Evolutionary conservation across 805 yeast species (phyloP), one percentile per base, ranked within the genome.

Genomic region (Komagataella kurtzmanii): DNA sequence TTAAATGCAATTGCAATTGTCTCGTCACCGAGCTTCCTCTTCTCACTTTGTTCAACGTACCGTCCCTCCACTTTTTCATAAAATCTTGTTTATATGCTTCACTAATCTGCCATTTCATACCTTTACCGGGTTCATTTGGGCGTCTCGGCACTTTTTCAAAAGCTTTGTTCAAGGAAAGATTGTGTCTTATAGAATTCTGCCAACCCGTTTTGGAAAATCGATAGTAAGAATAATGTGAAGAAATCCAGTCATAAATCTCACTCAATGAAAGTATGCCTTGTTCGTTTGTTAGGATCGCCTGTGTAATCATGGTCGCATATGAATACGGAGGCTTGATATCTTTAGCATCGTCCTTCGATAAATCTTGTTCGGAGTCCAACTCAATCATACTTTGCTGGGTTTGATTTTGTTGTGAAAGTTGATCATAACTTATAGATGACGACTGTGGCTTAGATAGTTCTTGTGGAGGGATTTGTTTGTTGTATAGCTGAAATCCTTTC

Each of bases 71-170:
- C 69, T 89, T 87, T 58, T 76, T 78, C 63, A 90, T 67, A 60
- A 90, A 90, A 57, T 93, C 99, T 47, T 81, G 82, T 60, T 85
- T 83, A 65, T 85, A 91, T 49, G 81, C 71, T 45, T 88, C 93
- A 56, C 89, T 81, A 54, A 93, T 90, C 69, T 89, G 95, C 99
- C 99, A 93, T 68, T 93, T 93, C 95, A 93, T 91, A 56, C 99
- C 98, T 66, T 93, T 93, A 17, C 99, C 99, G 0, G 98, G 97
- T 69, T 93, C 98, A 65, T 88, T 85, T 30, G 96, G 90, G 63
- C 86, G 79, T 61, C 99, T 77, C 45, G 98, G 97, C 19, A 91
- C 97, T 68, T 93, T 93, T 61, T 91, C 98, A 69, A 93, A 93
- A 14, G 99, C 98, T 71, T 91, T 93, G 68, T 93, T 93, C 54